phyloP scores from a whole-genome alignment of 148 eudicot species.

The Euryodendron excelsum region DNA sequence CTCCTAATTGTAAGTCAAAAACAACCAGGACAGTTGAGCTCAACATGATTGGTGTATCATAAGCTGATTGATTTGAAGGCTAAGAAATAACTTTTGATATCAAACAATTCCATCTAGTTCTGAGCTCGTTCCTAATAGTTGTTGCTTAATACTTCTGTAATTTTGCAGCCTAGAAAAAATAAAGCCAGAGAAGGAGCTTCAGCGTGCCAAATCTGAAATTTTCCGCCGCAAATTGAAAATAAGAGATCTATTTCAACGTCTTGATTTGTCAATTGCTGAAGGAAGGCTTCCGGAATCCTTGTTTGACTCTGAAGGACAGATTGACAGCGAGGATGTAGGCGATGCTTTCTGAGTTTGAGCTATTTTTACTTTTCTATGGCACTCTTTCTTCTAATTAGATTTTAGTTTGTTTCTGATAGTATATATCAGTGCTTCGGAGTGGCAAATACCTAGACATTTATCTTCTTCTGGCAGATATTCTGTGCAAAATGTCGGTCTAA shows the following conservation, averaged over 20 bases:
- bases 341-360: constrained; percentile 3
- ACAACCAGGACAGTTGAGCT: background rate
- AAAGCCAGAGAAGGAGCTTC: constrained; percentile 94
- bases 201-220: constrained; percentile 84
- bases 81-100: background rate
- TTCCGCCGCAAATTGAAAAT: constrained; percentile 71
- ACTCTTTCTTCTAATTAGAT: background rate
- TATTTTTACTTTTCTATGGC: constrained; percentile 2
- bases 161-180: constrained; percentile 78
- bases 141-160: constrained; percentile 15
- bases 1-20: background rate
- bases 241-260: constrained; percentile 72
- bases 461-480: constrained; percentile 61
- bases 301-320: constrained; percentile 76
- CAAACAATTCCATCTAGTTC: background rate
- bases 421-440: background rate
- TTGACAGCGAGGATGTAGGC: constrained; percentile 96
- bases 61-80: constrained; percentile 38
- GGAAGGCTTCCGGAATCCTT: constrained; percentile 76
- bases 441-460: background rate
- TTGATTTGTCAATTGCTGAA: constrained; percentile 55
- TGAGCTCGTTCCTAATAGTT: background rate
- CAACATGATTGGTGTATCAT: background rate
- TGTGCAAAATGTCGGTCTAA: constrained; percentile 90
- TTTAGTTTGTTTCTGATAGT: background rate